phyloP scores from a whole-genome alignment of 2,329 filamentous ascomycete genomes.

The Colletotrichum tofieldiae region DNA sequence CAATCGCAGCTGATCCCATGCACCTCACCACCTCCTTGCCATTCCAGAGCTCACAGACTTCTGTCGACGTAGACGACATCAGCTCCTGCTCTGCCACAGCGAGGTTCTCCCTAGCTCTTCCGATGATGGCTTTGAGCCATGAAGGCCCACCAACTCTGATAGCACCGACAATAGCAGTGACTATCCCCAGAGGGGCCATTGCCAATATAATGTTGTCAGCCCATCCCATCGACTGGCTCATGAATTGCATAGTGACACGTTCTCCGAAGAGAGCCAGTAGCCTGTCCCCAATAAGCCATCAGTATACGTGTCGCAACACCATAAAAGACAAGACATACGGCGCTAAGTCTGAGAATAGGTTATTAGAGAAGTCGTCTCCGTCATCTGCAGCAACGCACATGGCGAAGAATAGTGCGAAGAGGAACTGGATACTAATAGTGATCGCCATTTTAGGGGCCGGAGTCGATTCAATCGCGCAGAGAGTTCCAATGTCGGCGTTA shows the following conservation, averaged over 20 bases:
- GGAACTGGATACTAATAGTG: no score
- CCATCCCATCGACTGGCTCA: conserved; percentile 52
- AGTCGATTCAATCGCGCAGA: no score
- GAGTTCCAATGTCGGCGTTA: no score
- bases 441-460: no score
- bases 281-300: background rate
- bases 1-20: background rate
- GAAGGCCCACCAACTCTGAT: conserved; percentile 52
- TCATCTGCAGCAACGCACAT: no score
- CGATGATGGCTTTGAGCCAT: conserved; percentile 56
- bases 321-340: no score
- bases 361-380: no score
- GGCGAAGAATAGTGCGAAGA: no score
- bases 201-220: conserved; percentile 54
- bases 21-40: background rate
- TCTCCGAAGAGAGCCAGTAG: conserved; percentile 57
- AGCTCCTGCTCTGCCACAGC: conserved; percentile 56
- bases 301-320: no score
- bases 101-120: conserved; percentile 54
- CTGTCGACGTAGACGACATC: conserved; percentile 56
- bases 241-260: conserved; percentile 56
- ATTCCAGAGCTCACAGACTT: conserved; percentile 58
- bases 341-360: no score
- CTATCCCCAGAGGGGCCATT: conserved; percentile 56
- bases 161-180: conserved; percentile 54